phyloP scores from a whole-genome alignment of 805 yeast genomes.

The Scheffersomyces ergatensis region DNA sequence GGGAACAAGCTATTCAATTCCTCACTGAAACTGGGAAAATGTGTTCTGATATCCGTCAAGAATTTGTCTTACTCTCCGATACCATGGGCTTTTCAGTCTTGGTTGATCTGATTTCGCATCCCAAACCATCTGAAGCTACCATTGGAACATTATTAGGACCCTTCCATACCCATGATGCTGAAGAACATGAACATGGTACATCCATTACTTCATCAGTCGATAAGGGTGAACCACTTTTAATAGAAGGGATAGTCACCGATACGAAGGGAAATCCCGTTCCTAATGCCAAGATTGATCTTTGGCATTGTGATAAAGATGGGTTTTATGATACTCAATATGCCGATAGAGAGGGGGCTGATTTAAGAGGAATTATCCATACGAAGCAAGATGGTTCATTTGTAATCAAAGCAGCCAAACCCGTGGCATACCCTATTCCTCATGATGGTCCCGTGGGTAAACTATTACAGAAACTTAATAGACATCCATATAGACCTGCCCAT shows the following conservation, averaged over 20 bases:
- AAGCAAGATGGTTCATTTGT: constrained; percentile 16
- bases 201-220: constrained; percentile 15
- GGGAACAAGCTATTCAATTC: constrained; percentile 16
- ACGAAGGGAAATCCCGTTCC: constrained; percentile 13
- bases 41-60: constrained; percentile 18
- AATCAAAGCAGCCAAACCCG: constrained; percentile 28
- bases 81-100: constrained; percentile 17
- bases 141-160: constrained; percentile 20
- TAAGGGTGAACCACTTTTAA: constrained; percentile 19
- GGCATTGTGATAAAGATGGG: constrained; percentile 22
- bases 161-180: constrained; percentile 22
- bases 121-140: constrained; percentile 18
- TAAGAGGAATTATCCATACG: constrained; percentile 16
- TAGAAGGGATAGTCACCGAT: constrained; percentile 16
- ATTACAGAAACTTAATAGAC: constrained; percentile 28
- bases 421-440: constrained; percentile 36
- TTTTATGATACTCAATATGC: constrained; percentile 18
- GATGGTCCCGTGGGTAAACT: constrained; percentile 39
- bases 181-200: constrained; percentile 11
- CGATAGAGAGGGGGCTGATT: constrained; percentile 16
- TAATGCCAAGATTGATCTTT: constrained; percentile 15
- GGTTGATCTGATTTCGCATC: constrained; percentile 17
- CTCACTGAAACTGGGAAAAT: constrained; percentile 16
- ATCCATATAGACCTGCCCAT: constrained; percentile 34
- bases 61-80: constrained; percentile 16